These are phyloP conservation scores for Sphaerulina vaccinii DNA, from an alignment of 2,329 filamentous ascomycete genomes.

Conservation along the genomic window DNA sequence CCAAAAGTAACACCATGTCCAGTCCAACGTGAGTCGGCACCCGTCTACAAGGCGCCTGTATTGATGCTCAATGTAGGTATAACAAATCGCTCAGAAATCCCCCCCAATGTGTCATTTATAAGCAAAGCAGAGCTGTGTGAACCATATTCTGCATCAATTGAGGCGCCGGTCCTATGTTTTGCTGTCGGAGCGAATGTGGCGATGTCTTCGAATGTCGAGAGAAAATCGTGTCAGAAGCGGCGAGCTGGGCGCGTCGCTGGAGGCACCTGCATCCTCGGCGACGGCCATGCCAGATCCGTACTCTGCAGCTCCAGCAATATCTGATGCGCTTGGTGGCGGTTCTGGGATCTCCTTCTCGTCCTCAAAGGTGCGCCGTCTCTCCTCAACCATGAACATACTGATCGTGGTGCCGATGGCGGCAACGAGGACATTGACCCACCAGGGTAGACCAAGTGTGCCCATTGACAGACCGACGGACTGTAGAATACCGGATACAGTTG, in stretches of 20 bases:
- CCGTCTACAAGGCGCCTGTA: slow-evolving; percentile 6
- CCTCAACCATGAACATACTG: slow-evolving; percentile 64
- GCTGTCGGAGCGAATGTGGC: slow-evolving; percentile 23
- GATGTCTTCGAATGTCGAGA: slow-evolving; percentile 25
- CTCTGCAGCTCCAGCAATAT: slow-evolving; percentile 23
- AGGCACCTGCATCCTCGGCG: slow-evolving; percentile 29
- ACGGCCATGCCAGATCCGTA: slow-evolving; percentile 27
- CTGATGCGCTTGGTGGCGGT: slow-evolving; percentile 22
- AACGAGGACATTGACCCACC: slow-evolving; percentile 85
- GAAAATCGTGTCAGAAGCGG: slow-evolving; percentile 31
- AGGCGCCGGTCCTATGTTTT: slow-evolving; percentile 23
- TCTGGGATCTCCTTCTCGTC: slow-evolving; percentile 29
- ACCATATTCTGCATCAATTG: slow-evolving; percentile 1
- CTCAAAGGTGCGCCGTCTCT: slow-evolving; percentile 32
- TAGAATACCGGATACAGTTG: slow-evolving; percentile 80
- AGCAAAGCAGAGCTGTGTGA: slow-evolving; percentile 12
- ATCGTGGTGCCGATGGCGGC: slow-evolving; percentile 72
- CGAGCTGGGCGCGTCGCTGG: slow-evolving; percentile 28
- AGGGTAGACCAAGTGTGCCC: slow-evolving; percentile 83
- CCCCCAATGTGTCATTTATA: slow-evolving; percentile 16
- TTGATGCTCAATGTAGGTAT: slow-evolving; percentile 15
- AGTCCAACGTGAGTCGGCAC: slow-evolving; percentile 17
- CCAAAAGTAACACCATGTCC: slow-evolving; percentile 7
- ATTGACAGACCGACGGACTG: slow-evolving; percentile 76
- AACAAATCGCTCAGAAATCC: slow-evolving; percentile 26